Evolutionary conservation across 148 eudicot species (phyloP), one percentile per base, ranked within the genome.

Genomic region (Amaranthus palmeri): DNA sequence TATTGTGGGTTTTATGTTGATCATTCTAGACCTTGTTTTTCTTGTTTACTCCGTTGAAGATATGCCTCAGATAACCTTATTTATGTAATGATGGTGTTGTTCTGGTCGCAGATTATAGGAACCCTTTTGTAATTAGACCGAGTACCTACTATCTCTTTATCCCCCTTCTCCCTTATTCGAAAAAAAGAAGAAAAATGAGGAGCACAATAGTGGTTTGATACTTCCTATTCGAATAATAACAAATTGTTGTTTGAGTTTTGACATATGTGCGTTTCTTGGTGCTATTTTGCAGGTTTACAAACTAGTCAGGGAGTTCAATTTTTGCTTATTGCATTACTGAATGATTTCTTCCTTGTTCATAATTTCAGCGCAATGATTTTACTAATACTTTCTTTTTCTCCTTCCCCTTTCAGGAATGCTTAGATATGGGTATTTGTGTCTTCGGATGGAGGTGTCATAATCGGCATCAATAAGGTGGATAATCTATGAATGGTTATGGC

Each of bases 201-300:
- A 55, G 63, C 5, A 58, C 4, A 41, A 13, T 5, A 45, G 3
- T 10, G n/a, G 46, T 47, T 3, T 57, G 50, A 41, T 72, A 12
- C 17, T 43, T 64, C 40, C 36, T 17, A 63, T 36, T 56, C 47
- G 43, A 36, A 17, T 55, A 6, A 36, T 66, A 42, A 11, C 42
- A 56, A 54, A 43, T 71, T 62, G 25, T 56, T 42, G 3, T 18
- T 48, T 42, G 10, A 12, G 64, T 55, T 76, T 78, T 77, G 75
- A 74, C 78, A 41, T 70, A 51, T 68, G 67, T 81, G 74, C 61
- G 61, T 41, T 74, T 73, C 76, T 76, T 79, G 60, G 78, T 79
- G 70, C 46, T 70, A 53, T 71, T 72, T 77, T 75, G 78, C 85
- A 81, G 85, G 86, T 66, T 25, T 46, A 65, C 80, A 77, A 57